Conservation (phyloP, 805 yeast species). For the Saccharomyces mikatae region DNA sequence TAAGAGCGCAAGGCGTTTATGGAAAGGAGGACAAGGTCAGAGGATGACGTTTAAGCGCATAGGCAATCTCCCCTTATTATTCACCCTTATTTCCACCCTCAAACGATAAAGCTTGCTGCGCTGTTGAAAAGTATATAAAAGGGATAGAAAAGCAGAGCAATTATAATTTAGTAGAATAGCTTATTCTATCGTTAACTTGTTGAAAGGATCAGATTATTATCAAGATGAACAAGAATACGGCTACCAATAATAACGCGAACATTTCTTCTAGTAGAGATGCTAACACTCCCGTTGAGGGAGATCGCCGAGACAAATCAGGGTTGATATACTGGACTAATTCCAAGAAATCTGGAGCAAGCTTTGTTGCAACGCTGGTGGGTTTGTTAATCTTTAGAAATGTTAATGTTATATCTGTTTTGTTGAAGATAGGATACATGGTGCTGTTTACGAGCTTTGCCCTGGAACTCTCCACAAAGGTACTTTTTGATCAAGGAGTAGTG, state of each 20-base stretch:
- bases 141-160: neutral
- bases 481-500: constrained; percentile 67
- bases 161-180: neutral
- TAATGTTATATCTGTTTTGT: constrained; percentile 47
- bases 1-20: neutral
- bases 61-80: neutral
- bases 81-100: neutral
- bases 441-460: constrained; percentile 55
- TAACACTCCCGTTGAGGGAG: neutral
- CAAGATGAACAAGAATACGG: neutral
- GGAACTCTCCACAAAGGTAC: constrained; percentile 60
- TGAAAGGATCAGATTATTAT: neutral
- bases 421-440: constrained; percentile 48
- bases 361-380: constrained; percentile 47
- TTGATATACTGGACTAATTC: constrained; percentile 30
- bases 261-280: neutral
- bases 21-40: neutral
- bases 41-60: neutral
- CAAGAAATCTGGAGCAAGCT: constrained; percentile 56
- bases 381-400: constrained; percentile 49
- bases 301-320: neutral
- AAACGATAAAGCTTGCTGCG: neutral
- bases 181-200: neutral
- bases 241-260: neutral
- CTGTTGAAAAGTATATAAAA: neutral